A percentile compares a stretch with the other conserved stretches of the same genome.
Evolutionary conservation across 495 filamentous ascomycete genomes (phyloP).

Genomic region (Mycothermus thermophilus): DNA sequence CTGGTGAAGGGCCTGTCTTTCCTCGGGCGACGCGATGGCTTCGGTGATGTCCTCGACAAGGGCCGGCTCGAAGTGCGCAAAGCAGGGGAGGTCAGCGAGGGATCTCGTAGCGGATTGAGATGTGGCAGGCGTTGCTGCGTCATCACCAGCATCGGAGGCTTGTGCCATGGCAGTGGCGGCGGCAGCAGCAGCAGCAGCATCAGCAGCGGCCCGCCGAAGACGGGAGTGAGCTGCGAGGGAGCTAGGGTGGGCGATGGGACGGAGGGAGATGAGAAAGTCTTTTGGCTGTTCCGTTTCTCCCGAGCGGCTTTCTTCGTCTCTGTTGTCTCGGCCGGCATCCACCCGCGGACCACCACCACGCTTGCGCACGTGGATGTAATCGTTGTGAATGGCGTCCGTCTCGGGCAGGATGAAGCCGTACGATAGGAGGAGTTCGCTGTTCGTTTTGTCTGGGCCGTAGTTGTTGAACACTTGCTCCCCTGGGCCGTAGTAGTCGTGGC

Average conservation of each 20-base stretch:
- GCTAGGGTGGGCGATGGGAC: constrained; percentile 22
- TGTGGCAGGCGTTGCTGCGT: too few relatives aligned
- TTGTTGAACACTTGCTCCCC: constrained; percentile 38
- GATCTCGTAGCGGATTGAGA: too few relatives aligned
- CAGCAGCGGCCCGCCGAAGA: constrained; percentile 7
- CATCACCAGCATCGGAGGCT: too few relatives aligned
- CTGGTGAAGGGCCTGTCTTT: constrained; percentile 4
- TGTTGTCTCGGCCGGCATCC: constrained; percentile 1
- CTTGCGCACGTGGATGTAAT: constrained; percentile 35
- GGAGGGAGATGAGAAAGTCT: constrained; percentile 29
- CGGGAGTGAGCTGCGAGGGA: constrained; percentile 22
- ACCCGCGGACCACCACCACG: background rate
- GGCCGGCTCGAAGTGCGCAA: constrained; percentile 29
- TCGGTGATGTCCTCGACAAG: constrained; percentile 23
- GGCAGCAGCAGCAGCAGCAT: too few relatives aligned
- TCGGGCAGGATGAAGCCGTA: constrained; percentile 39
- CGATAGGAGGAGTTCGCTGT: constrained; percentile 37
- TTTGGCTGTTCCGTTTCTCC: constrained; percentile 11
- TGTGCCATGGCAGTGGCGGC: too few relatives aligned
- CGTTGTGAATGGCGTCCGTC: constrained; percentile 29
- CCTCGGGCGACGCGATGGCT: constrained; percentile 9
- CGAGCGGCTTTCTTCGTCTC: background rate
- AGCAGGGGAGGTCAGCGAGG: constrained; percentile 18
- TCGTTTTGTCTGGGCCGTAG: constrained; percentile 41
- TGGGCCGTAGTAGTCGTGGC: constrained; percentile 14